Evolutionary conservation across 805 yeast species (phyloP).

Genomic region (Wickerhamiella cacticola): DNA sequence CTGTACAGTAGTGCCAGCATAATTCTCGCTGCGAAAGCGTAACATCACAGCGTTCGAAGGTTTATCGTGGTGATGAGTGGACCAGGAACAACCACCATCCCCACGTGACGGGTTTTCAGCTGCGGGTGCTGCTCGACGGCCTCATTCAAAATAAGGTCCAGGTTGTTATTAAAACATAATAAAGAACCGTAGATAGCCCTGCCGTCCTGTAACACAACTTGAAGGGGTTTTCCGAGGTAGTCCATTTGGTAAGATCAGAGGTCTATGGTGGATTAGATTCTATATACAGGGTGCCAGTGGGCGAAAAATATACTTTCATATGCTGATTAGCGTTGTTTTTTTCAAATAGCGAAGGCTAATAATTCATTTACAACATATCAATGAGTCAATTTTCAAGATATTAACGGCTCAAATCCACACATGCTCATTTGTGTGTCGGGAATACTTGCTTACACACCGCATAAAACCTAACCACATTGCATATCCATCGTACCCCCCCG

Average conservation of each 20-base stretch:
- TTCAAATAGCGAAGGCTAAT: no score
- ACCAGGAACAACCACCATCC: constrained; percentile 29
- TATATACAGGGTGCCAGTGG: no score
- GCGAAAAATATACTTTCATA: no score
- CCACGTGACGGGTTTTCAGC: constrained; percentile 23
- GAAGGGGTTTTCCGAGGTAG: constrained; percentile 6
- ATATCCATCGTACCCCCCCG: not conserved
- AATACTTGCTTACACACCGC: no score
- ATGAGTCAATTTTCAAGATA: no score
- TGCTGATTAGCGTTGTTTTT: no score
- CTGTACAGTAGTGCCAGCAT: constrained; percentile 74
- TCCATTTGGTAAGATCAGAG: constrained; percentile 4
- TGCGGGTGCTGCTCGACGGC: constrained; percentile 26
- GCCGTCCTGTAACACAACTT: constrained; percentile 25
- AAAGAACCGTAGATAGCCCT: constrained; percentile 28
- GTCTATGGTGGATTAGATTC: no score
- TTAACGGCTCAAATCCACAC: no score
- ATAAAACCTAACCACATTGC: not conserved
- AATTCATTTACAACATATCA: no score
- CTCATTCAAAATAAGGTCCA: constrained; percentile 28
- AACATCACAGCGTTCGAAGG: constrained; percentile 38
- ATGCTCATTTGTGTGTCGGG: no score
- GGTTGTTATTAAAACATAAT: constrained; percentile 24
- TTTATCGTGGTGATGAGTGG: constrained; percentile 20
- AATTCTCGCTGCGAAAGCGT: constrained; percentile 61